Conservation (phyloP, 1,284 basidiomycete genomes). For the Entoloma clypeatum region DNA sequence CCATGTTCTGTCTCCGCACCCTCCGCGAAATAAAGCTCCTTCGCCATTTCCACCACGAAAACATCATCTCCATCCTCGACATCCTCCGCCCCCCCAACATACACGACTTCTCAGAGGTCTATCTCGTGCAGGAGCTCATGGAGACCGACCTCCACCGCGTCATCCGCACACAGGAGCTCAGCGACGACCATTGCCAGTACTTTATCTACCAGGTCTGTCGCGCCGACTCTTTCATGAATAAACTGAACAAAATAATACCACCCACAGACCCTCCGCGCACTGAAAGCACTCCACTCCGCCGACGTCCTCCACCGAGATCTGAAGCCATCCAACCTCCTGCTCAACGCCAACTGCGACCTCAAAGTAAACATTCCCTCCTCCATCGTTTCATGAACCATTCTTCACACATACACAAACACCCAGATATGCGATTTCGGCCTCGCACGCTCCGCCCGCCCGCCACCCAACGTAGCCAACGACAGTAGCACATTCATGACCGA, state of each 20-base stretch:
- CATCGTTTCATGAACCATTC: background rate
- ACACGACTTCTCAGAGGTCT: conserved; percentile 75
- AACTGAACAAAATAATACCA: conserved; percentile 11
- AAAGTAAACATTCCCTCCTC: conserved; percentile 50
- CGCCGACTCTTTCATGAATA: conserved; percentile 9
- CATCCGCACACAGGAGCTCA: conserved; percentile 80
- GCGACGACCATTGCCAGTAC: conserved; percentile 92
- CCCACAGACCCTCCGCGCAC: conserved; percentile 74
- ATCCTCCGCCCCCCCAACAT: conserved; percentile 62
- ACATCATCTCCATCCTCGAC: conserved; percentile 84
- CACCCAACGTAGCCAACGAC: conserved; percentile 77
- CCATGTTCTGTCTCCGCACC: conserved; percentile 84
- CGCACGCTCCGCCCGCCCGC: conserved; percentile 78
- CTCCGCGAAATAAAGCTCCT: conserved; percentile 89
- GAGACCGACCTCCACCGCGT: conserved; percentile 89
- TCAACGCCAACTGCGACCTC: conserved; percentile 94
- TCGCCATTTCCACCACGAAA: conserved; percentile 72
- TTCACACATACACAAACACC: conserved; percentile 13
- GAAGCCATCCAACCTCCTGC: conserved; percentile 88
- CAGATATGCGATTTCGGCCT: conserved; percentile 92
- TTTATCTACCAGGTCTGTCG: conserved; percentile 84
- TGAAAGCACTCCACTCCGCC: conserved; percentile 91
- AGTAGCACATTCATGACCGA: conserved; percentile 92
- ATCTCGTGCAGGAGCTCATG: conserved; percentile 86
- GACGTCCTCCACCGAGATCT: conserved; percentile 88